These are phyloP conservation scores for Pythium sp. DNA, from an alignment of 352 stramenopile species.

Conservation along the genomic window DNA sequence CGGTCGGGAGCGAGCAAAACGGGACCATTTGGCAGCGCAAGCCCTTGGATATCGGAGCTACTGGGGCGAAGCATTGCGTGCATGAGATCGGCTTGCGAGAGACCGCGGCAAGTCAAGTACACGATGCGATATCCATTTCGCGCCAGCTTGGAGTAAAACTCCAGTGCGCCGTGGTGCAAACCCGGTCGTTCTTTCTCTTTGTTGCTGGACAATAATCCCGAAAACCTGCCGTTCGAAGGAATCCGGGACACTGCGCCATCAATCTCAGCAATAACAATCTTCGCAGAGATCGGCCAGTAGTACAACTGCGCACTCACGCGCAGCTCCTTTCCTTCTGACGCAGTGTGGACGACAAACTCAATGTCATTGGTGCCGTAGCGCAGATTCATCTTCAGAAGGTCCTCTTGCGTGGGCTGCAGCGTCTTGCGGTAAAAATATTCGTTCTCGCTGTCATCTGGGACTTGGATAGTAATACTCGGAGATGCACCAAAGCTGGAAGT, in stretches of 20 bases:
- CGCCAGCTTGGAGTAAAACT: slow-evolving; percentile 69
- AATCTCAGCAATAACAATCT: slow-evolving; percentile 82
- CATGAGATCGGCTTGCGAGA: slow-evolving; percentile 55
- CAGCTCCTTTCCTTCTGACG: slow-evolving; percentile 19
- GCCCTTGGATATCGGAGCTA: slow-evolving; percentile 3
- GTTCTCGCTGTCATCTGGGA: slow-evolving; percentile 2
- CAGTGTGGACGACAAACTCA: slow-evolving; percentile 50
- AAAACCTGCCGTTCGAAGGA: slow-evolving; percentile 32
- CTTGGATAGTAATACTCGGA: neutral
- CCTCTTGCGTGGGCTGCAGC: slow-evolving; percentile 51
- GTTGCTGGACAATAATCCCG: slow-evolving; percentile 22
- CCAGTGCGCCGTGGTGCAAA: slow-evolving; percentile 61
- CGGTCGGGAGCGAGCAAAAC: slow-evolving; percentile 69
- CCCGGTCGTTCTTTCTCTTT: slow-evolving; percentile 48
- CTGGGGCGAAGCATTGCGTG: slow-evolving; percentile 23
- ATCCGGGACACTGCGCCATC: slow-evolving; percentile 70
- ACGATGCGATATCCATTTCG: slow-evolving; percentile 76
- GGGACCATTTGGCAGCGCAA: slow-evolving; percentile 61
- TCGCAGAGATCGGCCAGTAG: slow-evolving; percentile 65
- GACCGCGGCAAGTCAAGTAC: slow-evolving; percentile 71
- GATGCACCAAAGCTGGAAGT: neutral
- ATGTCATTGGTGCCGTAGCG: slow-evolving; percentile 65
- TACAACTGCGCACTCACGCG: slow-evolving; percentile 61
- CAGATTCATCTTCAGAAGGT: slow-evolving; percentile 59
- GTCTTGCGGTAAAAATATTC: slow-evolving; percentile 56